Conservation (phyloP, 2,329 filamentous ascomycete genomes). For the Aspergillus ustus region DNA sequence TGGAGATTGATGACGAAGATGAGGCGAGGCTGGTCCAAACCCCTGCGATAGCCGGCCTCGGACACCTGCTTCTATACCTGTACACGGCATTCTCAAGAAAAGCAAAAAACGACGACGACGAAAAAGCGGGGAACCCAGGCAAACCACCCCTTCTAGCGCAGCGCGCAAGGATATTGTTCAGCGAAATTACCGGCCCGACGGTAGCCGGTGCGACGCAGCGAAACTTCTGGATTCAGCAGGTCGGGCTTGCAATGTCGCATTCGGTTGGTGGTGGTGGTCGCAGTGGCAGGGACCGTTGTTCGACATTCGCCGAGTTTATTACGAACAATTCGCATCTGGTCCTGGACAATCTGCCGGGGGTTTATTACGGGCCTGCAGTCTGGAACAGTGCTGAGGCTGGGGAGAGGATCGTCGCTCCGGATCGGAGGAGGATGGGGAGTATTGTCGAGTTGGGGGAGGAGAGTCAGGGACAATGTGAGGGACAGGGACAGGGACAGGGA, state of each 20-base stretch:
- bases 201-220: slow-evolving; percentile 1
- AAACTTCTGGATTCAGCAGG: slow-evolving; percentile 14
- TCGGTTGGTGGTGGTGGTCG: no score
- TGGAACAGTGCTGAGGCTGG: neutral
- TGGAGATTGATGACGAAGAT: neutral
- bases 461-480: neutral
- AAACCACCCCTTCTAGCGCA: neutral
- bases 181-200: neutral
- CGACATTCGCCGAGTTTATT: slow-evolving; percentile 3
- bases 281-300: neutral
- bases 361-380: neutral
- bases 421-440: neutral
- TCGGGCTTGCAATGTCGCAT: slow-evolving; percentile 4
- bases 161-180: neutral
- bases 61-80: neutral
- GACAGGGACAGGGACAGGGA: no score
- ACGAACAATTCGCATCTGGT: neutral
- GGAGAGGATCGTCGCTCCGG: neutral
- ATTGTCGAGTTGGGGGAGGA: neutral
- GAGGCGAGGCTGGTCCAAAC: neutral
- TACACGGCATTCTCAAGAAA: neutral
- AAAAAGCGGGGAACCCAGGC: no score
- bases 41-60: neutral
- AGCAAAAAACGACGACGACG: no score
- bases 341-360: neutral